Evolutionary conservation across 345 rosid genomes (phyloP), one percentile per base, ranked within the genome.

Genomic region (Euphorbia pulcherrima): DNA sequence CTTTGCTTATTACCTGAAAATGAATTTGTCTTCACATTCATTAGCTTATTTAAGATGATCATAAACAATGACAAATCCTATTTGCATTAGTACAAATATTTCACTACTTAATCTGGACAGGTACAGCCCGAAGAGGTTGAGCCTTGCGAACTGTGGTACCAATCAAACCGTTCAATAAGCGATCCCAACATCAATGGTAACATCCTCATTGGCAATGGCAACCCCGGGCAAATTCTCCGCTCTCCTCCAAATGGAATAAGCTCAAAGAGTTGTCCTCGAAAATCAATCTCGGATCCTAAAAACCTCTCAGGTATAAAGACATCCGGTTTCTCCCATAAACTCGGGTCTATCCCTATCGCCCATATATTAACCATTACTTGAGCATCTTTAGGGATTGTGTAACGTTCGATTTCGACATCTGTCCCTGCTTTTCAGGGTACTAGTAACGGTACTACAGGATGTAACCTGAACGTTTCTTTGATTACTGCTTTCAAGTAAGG

Each of bases 381-480:
- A 20, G 84, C 77, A 4, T 41, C 84, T 64, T 78, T 55, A 2
- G 87, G 84, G 53, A 83, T 52, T 3, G 56, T 81, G 30, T 65
- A 78, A 18, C 83, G 77, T 11, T 56, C 53, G 0, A 84, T 46
- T 21, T 79, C 65, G 2, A 69, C 79, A 0, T 82, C 72, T 1
- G 28, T 41, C 29, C 72, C 74, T 2, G 86, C 80, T 75, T 70
- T 73, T 17, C 79, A 76, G 5, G 87, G 85, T 12, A 79, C 65
- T 8, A 83, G 44, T 2, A 84, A 14, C 0, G 87, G 87, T 18
- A 0, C 64, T 1, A 73, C 20, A 1, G 87, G 83, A 69, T 81
- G 89, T 75, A 87, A 1, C 29, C 92, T 71, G 12, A 86, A 72
- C 27, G 85, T 86, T 65, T 84, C 90, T 64, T 80, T 81, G 2